Base-by-base conservation (phyloP, 2,329 filamentous ascomycete genomes). In the Hypoxylon sp. region DNA sequence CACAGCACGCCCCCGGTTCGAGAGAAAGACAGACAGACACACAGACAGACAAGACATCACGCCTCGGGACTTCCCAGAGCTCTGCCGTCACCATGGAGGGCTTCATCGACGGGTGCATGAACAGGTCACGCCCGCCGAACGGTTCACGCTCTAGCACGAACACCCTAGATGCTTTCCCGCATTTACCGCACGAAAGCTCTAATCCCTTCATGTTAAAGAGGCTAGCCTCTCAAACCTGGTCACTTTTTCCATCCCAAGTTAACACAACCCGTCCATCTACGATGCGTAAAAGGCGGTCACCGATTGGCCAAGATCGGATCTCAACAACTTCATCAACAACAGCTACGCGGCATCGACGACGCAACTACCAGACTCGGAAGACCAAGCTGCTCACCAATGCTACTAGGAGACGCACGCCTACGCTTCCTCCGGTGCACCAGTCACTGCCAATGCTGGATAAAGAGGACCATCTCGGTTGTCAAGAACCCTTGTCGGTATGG, bases 401-500 rank as follows among this genome's bases (percentile, higher is more conserved):
- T 47, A 47, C 43, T 40, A 63, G 55, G 47, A 62, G 55, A 58
- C 60, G 55, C 26, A 52, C 61, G 50, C 35, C 55, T 54, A 54
- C 50, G 37, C 47, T 55, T 41, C 51, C 58, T 41, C 41, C 50
- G 33, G 53, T 56, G 51, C 60, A 53, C 51, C 63, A 52, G 47
- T 42, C 64, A 48, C 40, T 60, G 45, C 62, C 65, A 45, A 67
- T 67, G 67, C 62, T 60, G 58, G 58, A 62, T 46, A 53, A 63
- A 48, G 61, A 60, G 35, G 59, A 62, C 49, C 62, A 51, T 53
- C 55, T 60, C 38, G 58, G 58, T 45, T 62, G 57, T 46, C 56
- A 67, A 53, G 70, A 72, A 61, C 56, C 58, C 23, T 59, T 73
- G 3, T 73, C 71, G 13, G 67, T 73, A 29, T 73, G 71, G 66